Percentiles rank a stretch among this genome's conserved stretches.
phyloP scores from a whole-genome alignment of 2,329 filamentous ascomycete species.

The Fusarium transvaalense region DNA sequence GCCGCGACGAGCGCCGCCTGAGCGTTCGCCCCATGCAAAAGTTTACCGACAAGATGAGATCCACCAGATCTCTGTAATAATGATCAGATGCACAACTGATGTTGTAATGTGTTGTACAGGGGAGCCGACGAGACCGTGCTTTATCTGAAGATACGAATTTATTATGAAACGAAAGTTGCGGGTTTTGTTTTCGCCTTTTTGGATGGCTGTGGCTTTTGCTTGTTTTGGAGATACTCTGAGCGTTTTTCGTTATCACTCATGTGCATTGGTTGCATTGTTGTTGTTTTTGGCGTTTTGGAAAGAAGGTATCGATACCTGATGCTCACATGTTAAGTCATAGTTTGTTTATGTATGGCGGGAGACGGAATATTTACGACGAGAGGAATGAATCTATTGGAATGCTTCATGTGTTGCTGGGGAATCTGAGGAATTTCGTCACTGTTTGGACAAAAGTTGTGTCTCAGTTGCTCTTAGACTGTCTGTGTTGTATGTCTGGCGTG shows the following conservation, averaged over 20 bases:
- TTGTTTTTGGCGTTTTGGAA: constrained; percentile 40
- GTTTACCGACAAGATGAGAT: constrained; percentile 58
- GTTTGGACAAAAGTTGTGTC: constrained; percentile 19
- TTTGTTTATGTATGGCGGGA: constrained; percentile 24
- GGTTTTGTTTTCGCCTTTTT: constrained; percentile 11
- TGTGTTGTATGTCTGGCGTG: not conserved
- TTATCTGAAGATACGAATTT: constrained; percentile 25
- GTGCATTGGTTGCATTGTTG: constrained; percentile 29
- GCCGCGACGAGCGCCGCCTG: constrained; percentile 58
- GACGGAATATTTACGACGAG: constrained; percentile 4
- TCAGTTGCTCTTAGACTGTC: constrained; percentile 15
- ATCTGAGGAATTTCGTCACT: constrained; percentile 3
- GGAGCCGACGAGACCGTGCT: not conserved
- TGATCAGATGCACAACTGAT: constrained; percentile 36
- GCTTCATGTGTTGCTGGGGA: constrained; percentile 15
- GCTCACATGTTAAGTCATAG: constrained; percentile 18
- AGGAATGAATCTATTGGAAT: constrained; percentile 37
- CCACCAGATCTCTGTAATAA: constrained; percentile 47
- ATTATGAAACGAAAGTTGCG: constrained; percentile 7
- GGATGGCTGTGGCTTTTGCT: constrained; percentile 5
- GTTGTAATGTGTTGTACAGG: constrained; percentile 30
- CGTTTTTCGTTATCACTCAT: constrained; percentile 13
- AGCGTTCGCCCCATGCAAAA: constrained; percentile 60
- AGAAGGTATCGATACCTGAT: constrained; percentile 18
- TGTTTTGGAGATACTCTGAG: constrained; percentile 20